Percentiles rank a stretch among this genome's conserved stretches.
Evolutionary conservation across 139 green algal species (phyloP).

Genomic region (Volvox reticuliferus): DNA sequence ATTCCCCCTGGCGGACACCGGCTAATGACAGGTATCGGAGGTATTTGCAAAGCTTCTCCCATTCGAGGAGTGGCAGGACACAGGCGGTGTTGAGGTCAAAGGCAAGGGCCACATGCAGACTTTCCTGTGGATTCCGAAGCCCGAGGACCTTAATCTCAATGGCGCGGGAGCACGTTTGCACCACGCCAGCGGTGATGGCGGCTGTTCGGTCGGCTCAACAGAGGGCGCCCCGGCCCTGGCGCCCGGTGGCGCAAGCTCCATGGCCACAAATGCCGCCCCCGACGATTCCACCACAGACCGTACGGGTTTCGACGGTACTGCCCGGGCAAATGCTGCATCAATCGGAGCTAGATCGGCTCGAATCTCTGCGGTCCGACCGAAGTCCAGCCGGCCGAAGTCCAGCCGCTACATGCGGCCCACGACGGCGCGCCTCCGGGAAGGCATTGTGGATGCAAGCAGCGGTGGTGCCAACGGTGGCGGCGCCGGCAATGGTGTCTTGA

Average conservation of each 20-base stretch:
- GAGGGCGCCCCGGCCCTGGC: not conserved
- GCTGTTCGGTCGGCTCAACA: not conserved
- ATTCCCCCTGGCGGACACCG: no score
- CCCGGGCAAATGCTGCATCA: not conserved
- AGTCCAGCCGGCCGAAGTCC: conserved; percentile 17
- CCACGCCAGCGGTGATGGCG: not conserved
- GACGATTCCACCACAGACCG: conserved; percentile 36
- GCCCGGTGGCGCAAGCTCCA: not conserved
- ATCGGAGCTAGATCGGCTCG: not conserved
- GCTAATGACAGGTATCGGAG: conserved; percentile 61
- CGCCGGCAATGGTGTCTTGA: not conserved
- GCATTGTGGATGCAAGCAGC: not conserved
- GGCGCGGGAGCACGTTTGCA: not conserved
- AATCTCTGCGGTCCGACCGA: conserved; percentile 20
- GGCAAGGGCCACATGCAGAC: conserved; percentile 65
- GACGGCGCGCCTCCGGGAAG: not conserved
- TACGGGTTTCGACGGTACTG: not conserved
- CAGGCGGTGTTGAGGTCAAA: conserved; percentile 61
- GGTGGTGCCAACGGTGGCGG: not conserved
- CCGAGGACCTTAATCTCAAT: conserved; percentile 17
- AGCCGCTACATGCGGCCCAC: conserved; percentile 16
- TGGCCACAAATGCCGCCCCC: not conserved
- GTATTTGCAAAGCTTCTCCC: conserved; percentile 53
- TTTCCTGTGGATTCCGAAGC: conserved; percentile 40
- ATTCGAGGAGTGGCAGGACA: conserved; percentile 55